Evolutionary conservation across 352 stramenopile species (phyloP), one percentile per base, ranked within the genome.

Genomic region (Phytopythium kandeliae): DNA sequence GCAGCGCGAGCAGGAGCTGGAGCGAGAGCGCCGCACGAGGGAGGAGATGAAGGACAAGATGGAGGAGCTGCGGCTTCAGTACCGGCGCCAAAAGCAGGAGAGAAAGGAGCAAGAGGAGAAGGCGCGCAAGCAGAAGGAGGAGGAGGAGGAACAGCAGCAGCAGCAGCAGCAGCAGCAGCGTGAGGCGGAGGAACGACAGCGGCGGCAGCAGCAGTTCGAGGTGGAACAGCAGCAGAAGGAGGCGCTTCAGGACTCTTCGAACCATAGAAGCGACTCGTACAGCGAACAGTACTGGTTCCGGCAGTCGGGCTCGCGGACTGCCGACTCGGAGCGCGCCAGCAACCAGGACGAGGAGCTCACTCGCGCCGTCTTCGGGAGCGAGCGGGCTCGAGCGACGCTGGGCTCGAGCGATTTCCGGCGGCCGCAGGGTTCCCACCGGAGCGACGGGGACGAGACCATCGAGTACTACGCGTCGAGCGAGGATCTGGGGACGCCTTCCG

Each of bases 161-260:
- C 47, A 63, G 31, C 37, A 22, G 19, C 37, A 44, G 38, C 48
- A 56, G 54, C 38, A 48, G 19, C 45, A 43, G 37, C 51, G 47
- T 46, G 36, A 48, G 9, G 47, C 60, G 21, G 26, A 57, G 48
- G 17, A 50, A 21, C 31, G 58, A 19, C 58, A 60, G 13, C 34
- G 62, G 33, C 42, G 53, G 52, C 60, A 51, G 36, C 44, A 56
- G 52, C 60, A 51, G 36, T 40, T 57, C 46, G 24, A 60, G 28
- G 42, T 62, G 21, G 41, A 47, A 2, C n/a, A 46, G 11, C 51
- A 58, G 9, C 42, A 58, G 22, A 30, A 54, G 24, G 40, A 46
- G 22, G 15, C 21, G 10, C 35, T 48, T n/a, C 53, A 64, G 7
- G 48, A 62, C 21, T 48, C 49, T 1, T 59, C 51, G 3, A 48